phyloP scores from a whole-genome alignment of 106 monocot species.

The Gastrodia elata region DNA sequence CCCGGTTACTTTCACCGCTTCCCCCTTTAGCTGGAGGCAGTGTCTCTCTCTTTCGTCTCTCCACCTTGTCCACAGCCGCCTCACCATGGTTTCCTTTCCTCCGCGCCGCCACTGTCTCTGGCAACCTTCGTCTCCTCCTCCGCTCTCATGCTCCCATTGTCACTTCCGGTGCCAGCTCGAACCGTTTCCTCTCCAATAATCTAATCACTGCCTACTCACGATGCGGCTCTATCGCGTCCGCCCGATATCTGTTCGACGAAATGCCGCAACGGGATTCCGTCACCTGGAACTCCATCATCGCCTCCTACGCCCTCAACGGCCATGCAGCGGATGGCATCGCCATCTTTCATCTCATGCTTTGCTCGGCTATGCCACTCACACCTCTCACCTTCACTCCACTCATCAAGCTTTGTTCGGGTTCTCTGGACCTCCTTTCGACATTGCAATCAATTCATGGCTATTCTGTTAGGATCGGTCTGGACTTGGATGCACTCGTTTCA shows the following conservation, averaged over 20 bases:
- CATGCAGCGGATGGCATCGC: conserved; percentile 14
- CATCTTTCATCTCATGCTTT: conserved; percentile 41
- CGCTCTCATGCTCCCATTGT: conserved; percentile 33
- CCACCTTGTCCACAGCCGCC: conserved; percentile 1
- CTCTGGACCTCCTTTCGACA: conserved; percentile 7
- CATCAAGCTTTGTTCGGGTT: conserved; percentile 48
- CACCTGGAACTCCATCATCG: conserved; percentile 66
- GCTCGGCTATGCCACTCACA: conserved; percentile 11
- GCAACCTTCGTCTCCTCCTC: conserved; percentile 19
- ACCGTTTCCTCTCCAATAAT: conserved; percentile 51
- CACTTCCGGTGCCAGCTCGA: conserved; percentile 27
- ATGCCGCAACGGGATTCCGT: conserved; percentile 29
- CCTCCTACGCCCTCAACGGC: conserved; percentile 49
- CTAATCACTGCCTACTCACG: conserved; percentile 46
- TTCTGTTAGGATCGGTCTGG: conserved; percentile 24
- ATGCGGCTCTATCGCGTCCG: conserved; percentile 23
- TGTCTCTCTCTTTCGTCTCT: conserved; percentile 7
- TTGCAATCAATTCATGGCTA: conserved; percentile 26
- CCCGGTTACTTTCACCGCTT: background rate
- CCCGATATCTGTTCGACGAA: conserved; percentile 44
- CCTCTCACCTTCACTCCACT: conserved; percentile 48
- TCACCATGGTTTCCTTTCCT: conserved; percentile 27
- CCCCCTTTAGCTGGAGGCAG: background rate
- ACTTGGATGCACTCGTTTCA: conserved; percentile 31
- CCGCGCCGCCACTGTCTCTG: conserved; percentile 17